Base-by-base conservation (phyloP, 2,329 filamentous ascomycete species). In the Aspergillus texensis region DNA sequence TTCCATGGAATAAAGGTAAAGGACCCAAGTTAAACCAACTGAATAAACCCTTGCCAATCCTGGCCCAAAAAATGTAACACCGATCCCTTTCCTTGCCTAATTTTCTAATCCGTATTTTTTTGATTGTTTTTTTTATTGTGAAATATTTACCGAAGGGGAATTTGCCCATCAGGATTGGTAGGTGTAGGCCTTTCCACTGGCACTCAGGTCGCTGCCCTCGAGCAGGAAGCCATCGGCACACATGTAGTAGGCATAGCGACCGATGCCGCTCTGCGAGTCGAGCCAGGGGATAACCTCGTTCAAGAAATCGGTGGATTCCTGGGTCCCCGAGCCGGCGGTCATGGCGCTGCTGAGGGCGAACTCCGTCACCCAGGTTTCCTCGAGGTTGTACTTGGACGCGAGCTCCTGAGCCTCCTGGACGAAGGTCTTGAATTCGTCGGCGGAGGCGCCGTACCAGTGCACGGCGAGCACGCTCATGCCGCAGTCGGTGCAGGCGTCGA, bases 321-420 rank as follows among this genome's bases (percentile, higher is more conserved):
- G 62, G 4, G 70, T 58, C 2, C 71, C 57, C 0, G 68, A 60
- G 16, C 72, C 65, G 28, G 69, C 70, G 8, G 65, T 69, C 10
- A 71, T 28, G 52, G 75, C 74, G 12, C 72, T 70, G 56, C 62
- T 74, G 45, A 78, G 74, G 10, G 74, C 77, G 65, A 82, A 82
- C 68, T 83, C 81, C 1, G 81, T 80, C 21, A 83, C 64, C 81
- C 81, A 83, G 63, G 82, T 74, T 54, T 78, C 75, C n/a, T 68
- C 52, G 36, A 83, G 74, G 24, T 66, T 68, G 57, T 80, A 68
- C 14, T 72, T 55, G 4, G 61, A 46, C 1, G 77, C 80, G 10
- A 79, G 66, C 10, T 66, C 57, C 59, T 78, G 73, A 21, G 80
- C 77, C 50, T 76, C 61, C 14, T 68, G 60, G 46, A 82, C 74